Evolutionary conservation across 257 asterid species (phyloP), one percentile per base, ranked within the genome.

Genomic region (Forsythia suspensa): DNA sequence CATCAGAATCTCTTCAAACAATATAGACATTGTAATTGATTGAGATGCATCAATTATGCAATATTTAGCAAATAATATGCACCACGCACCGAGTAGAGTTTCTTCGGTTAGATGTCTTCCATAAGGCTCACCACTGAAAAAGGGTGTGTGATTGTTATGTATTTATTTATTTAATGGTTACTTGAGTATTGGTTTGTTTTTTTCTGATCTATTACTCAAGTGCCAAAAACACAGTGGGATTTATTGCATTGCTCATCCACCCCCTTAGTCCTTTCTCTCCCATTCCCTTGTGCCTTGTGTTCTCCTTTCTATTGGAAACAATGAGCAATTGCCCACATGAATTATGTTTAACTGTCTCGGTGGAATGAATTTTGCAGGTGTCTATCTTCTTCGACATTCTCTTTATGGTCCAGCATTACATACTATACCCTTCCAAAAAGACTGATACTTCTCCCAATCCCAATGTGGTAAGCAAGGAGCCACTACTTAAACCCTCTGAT

Each of bases 341-440:
- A 24, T 63, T 24, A 29, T 21, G 38, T 63, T 61, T 61, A 61
- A 61, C 37, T 9, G 36, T 21, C 69, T 61, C 38, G 1, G 66
- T 57, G 66, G 66, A 59, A 63, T 24, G 70, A 24, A 29, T 69
- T 24, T 73, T 83, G 80, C 87, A 94, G 98, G 96, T 94, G 69
- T 92, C 97, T 0, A 74, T 95, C 57, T 86, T 86, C 82, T 93
- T 95, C 74, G 96, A 95, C 85, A 74, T 95, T 76, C 91, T 95
- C 63, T 93, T 95, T 87, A 95, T 95, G 63, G 70, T 95, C 81
- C 98, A 95, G 89, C 98, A 93, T 83, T 92, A 87, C 21, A 80
- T 92, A 77, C 87, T 95, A 13, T 95, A 95, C 82, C 89, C 85
- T 24, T 41, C 90, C 57, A 88, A 76, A 77, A 85, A 72, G 70